These are phyloP conservation scores for Botrytis paeoniae DNA, from an alignment of 2,329 filamentous ascomycete genomes.

Conservation along the genomic window DNA sequence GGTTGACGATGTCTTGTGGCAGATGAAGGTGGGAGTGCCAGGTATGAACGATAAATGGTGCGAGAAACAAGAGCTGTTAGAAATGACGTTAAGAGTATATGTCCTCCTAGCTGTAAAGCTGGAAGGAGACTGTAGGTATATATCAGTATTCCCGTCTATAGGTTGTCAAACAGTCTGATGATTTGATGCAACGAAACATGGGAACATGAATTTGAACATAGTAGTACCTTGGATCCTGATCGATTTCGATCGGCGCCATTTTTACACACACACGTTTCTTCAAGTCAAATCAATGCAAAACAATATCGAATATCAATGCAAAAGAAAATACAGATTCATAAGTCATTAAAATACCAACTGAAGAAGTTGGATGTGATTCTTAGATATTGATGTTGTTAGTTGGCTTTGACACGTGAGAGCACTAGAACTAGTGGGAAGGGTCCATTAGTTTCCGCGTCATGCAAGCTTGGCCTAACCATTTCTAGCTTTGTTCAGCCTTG, in stretches of 20 bases:
- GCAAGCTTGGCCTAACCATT: neutral
- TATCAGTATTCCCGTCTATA: conserved; percentile 3
- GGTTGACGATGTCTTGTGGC: conserved; percentile 39
- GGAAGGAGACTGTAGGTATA: conserved; percentile 21
- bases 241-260: conserved; percentile 21
- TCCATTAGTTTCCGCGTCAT: conserved; percentile 6
- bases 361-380: neutral
- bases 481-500: conserved; percentile 13
- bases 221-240: conserved; percentile 19
- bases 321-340: neutral
- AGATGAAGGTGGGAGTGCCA: conserved; percentile 39
- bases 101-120: conserved; percentile 22
- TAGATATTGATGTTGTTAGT: neutral
- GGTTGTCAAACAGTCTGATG: conserved; percentile 2
- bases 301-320: neutral
- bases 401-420: neutral
- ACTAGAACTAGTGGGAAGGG: conserved; percentile 1
- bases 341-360: neutral
- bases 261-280: neutral
- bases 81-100: conserved; percentile 25
- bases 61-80: conserved; percentile 28
- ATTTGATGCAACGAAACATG: neutral
- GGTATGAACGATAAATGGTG: conserved; percentile 34
- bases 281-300: neutral
- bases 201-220: neutral